Percentiles rank a stretch among this genome's conserved stretches.
Evolutionary conservation across 2,329 filamentous ascomycete genomes (phyloP).

Genomic region (Hypoxylon sp.): DNA sequence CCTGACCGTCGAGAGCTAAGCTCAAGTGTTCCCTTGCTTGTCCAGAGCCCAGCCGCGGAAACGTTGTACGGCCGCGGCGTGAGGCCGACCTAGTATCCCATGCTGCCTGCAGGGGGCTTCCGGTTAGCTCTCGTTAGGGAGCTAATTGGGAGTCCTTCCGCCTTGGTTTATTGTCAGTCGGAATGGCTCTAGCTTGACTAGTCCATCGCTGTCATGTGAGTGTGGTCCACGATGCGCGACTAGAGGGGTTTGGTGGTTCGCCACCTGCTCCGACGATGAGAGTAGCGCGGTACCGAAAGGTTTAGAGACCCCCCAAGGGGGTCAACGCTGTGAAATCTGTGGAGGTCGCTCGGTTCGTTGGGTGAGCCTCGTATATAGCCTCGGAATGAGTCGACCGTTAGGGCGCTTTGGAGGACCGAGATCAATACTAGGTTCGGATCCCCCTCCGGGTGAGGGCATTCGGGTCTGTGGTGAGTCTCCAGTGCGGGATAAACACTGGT

Average conservation of each 20-base stretch:
- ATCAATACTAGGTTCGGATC: constrained; percentile 11
- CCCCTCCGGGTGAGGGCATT: constrained; percentile 22
- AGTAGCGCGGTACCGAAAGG: not conserved
- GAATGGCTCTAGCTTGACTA: not conserved
- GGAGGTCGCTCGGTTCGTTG: constrained; percentile 21
- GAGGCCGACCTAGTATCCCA: constrained; percentile 21
- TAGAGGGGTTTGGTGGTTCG: not conserved
- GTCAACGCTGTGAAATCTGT: not conserved
- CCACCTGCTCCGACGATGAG: not conserved
- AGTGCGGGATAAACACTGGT: constrained; percentile 21
- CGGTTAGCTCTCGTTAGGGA: no score
- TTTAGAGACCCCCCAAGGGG: not conserved
- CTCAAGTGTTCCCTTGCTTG: constrained; percentile 36
- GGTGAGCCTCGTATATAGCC: constrained; percentile 16
- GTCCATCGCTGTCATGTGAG: not conserved
- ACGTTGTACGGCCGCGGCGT: constrained; percentile 5
- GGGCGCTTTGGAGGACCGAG: not conserved
- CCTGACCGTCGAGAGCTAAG: constrained; percentile 10
- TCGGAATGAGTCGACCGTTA: not conserved
- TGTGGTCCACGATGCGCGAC: constrained; percentile 23
- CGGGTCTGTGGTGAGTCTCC: constrained; percentile 30
- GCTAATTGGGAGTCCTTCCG: not conserved
- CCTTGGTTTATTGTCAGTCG: not conserved
- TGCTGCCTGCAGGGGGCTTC: not conserved
- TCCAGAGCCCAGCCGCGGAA: constrained; percentile 14